Evolutionary conservation across 2,329 filamentous ascomycete species (phyloP), one percentile per base, ranked within the genome.

Genomic region (Ilyonectria mors-panacis): DNA sequence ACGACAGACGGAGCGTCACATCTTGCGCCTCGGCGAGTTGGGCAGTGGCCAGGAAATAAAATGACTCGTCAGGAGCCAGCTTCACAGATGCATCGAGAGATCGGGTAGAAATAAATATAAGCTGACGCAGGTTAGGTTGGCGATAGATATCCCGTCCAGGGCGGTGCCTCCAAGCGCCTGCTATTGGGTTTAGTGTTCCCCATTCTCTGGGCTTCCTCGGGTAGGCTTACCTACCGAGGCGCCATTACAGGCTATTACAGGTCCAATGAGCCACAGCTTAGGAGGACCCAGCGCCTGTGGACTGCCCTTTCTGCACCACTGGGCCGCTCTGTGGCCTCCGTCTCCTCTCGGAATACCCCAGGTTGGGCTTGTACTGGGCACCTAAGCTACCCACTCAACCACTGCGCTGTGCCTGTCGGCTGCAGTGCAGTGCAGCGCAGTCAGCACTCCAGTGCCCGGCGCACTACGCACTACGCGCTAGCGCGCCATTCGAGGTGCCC

Each of bases 1-100:
- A 75, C 71, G 58, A 71, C 72, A 71, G 28, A 59, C 48, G 58
- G 65, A 59, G 59, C 50, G 59, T 48, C 58, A 55, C 56, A 21
- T 21, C 12, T 53, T 53, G 50, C 50, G 30, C 12, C 50, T 15
- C 50, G 10, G 35, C 19, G n/a, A 51, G 30, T 33, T 51, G 10
- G 17, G n/a, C 23, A 17, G 13, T 6, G 15, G 6, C 26, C 6
- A 51, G 15, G 28, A 2, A 33, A 6, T 6, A 21, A 50, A 53
- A 33, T 3, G 9, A 13, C 17, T 45, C 42, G n/a, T 1, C 26
- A 6, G 26, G 26, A 26, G 26, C 26, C 6, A 26, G 26, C 26
- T 26, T 26, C 26, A 26, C 6, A 26, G 26, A 26, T 26, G 3
- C n/a, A 35, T 53, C 19, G n/a, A 35, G 5, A 12, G 10, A 53